phyloP scores from a whole-genome alignment of 192 early-diverging fungal genomes.

The Coemansia asiatica region DNA sequence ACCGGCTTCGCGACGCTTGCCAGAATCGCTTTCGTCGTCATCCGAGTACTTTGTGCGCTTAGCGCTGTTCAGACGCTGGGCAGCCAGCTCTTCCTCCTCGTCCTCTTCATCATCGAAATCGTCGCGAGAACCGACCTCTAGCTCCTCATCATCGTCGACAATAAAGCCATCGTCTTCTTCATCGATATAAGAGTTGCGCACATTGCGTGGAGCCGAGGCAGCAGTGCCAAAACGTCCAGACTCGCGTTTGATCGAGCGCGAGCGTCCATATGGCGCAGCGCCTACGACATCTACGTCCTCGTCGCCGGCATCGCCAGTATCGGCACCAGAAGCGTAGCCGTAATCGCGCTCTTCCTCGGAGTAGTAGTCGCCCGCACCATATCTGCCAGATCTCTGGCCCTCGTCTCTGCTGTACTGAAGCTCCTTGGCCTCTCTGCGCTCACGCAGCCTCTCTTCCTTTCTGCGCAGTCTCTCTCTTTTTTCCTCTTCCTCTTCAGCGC shows the following conservation, averaged over 20 bases:
- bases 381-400: slow-evolving; percentile 4
- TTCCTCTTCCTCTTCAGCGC: slow-evolving; percentile 45
- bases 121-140: slow-evolving; percentile 49
- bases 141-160: slow-evolving; percentile 51
- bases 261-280: slow-evolving; percentile 6
- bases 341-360: slow-evolving; percentile 26
- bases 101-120: slow-evolving; percentile 51
- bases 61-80: slow-evolving; percentile 32
- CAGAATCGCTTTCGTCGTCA: slow-evolving; percentile 20
- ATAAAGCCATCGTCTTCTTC: slow-evolving; percentile 52
- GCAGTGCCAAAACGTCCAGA: slow-evolving; percentile 6
- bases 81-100: slow-evolving; percentile 38
- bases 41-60: slow-evolving; percentile 25
- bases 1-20: slow-evolving; percentile 4
- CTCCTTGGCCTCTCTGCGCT: slow-evolving; percentile 38
- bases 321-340: slow-evolving; percentile 3
- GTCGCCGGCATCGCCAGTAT: slow-evolving; percentile 15
- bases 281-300: neutral
- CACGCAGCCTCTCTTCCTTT: slow-evolving; percentile 40
- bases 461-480: slow-evolving; percentile 41
- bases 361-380: slow-evolving; percentile 22
- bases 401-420: slow-evolving; percentile 15
- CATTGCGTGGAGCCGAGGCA: neutral
- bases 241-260: slow-evolving; percentile 12
- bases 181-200: slow-evolving; percentile 27